Conservation (phyloP, 805 yeast genomes). For the Tetrapisispora nanseiensis region DNA sequence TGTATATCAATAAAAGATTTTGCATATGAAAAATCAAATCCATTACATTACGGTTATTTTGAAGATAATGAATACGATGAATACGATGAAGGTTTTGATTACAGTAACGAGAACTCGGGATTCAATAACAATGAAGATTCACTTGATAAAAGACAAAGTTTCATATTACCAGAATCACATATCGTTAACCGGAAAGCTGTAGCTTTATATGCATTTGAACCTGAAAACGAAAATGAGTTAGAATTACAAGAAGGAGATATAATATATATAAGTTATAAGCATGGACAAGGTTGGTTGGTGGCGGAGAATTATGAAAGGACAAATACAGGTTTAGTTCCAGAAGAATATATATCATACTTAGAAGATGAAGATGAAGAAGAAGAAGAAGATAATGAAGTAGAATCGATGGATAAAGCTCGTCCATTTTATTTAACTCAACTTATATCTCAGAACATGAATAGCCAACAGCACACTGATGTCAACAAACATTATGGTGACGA, state of each 20-base stretch:
- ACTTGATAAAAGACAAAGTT: conserved; percentile 24
- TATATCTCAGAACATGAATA: conserved; percentile 22
- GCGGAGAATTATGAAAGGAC: conserved; percentile 46
- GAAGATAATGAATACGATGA: conserved; percentile 22
- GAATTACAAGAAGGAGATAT: conserved; percentile 69
- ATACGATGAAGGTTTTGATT: conserved; percentile 17
- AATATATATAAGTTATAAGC: conserved; percentile 78
- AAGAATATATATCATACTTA: conserved; percentile 69
- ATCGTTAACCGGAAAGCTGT: conserved; percentile 52
- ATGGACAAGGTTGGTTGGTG: conserved; percentile 98
- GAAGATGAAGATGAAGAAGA: conserved; percentile 16
- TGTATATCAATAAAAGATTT: conserved; percentile 61
- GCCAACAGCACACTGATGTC: conserved; percentile 16
- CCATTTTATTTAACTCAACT: conserved; percentile 38
- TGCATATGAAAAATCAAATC: conserved; percentile 64
- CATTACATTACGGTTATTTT: conserved; percentile 56
- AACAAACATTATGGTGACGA: too few species aligned
- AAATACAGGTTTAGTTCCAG: conserved; percentile 83
- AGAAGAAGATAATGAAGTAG: conserved; percentile 14
- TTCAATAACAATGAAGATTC: conserved; percentile 13
- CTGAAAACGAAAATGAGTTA: conserved; percentile 92
- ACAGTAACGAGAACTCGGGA: conserved; percentile 8
- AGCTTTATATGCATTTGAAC: conserved; percentile 80
- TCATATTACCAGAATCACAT: conserved; percentile 28
- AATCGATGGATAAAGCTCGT: conserved; percentile 31